A percentile compares a stretch with the other conserved stretches of the same genome.
These are phyloP conservation scores for Trichothecium sympodiale DNA, from an alignment of 2,329 filamentous ascomycete genomes.

Conservation along the genomic window DNA sequence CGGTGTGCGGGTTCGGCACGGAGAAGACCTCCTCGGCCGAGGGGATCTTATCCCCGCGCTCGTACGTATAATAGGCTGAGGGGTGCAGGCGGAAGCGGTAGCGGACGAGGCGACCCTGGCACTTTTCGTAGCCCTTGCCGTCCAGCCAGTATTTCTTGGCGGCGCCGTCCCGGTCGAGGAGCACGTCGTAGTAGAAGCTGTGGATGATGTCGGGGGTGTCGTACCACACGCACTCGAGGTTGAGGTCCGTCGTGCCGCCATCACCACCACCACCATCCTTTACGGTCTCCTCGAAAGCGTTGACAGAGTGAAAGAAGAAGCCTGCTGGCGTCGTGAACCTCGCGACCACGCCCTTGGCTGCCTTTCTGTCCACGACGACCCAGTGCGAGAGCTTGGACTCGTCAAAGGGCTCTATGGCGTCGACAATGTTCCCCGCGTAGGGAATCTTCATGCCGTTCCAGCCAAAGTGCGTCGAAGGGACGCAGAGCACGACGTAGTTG, in stretches of 20 bases:
- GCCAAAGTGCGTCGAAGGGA: slow-evolving; percentile 55
- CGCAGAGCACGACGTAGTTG: slow-evolving; percentile 60
- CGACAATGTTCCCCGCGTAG: slow-evolving; percentile 56
- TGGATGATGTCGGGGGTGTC: slow-evolving; percentile 54
- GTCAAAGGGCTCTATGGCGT: slow-evolving; percentile 56
- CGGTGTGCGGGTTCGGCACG: slow-evolving; percentile 40
- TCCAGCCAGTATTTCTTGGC: slow-evolving; percentile 31
- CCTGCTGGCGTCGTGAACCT: slow-evolving; percentile 56
- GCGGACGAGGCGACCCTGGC: slow-evolving; percentile 27
- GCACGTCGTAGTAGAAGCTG: slow-evolving; percentile 57
- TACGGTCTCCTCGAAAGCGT: slow-evolving; percentile 56
- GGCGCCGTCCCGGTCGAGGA: slow-evolving; percentile 41
- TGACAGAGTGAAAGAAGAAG: slow-evolving; percentile 73
- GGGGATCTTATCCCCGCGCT: neutral
- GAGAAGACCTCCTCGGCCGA: slow-evolving; percentile 24
- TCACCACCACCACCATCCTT: slow-evolving; percentile 15
- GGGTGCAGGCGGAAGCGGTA: slow-evolving; percentile 24
- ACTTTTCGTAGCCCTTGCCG: slow-evolving; percentile 23
- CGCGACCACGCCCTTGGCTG: slow-evolving; percentile 53
- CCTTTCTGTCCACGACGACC: slow-evolving; percentile 61
- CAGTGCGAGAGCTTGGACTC: slow-evolving; percentile 46
- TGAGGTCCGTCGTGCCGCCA: slow-evolving; percentile 32
- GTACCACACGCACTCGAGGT: slow-evolving; percentile 56
- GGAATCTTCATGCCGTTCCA: slow-evolving; percentile 48
- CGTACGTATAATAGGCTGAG: slow-evolving; percentile 3